These are phyloP conservation scores for Backusella westeae DNA, from an alignment of 192 early-diverging fungal genomes.

Conservation along the genomic window DNA sequence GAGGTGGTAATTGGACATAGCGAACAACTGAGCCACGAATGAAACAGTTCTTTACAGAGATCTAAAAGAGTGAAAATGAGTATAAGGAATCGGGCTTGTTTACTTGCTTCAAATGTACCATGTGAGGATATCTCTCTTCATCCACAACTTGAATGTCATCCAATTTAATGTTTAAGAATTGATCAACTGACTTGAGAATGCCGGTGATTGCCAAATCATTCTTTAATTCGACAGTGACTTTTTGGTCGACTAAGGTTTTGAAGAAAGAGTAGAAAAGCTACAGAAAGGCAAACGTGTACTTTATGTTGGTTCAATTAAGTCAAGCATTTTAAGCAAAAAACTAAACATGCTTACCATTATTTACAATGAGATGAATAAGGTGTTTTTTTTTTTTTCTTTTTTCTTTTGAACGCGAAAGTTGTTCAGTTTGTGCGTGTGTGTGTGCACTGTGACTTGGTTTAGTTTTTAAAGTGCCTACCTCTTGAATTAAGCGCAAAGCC, in stretches of 20 bases:
- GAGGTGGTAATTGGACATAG: constrained; percentile 88
- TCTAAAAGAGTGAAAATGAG: constrained; percentile 40
- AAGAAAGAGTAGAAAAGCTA: constrained; percentile 99
- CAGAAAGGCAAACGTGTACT: not conserved
- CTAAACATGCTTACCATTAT: not conserved
- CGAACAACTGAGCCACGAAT: constrained; percentile 98
- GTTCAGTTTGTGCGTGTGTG: not conserved
- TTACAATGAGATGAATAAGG: not conserved
- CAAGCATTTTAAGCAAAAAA: not conserved
- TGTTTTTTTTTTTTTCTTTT: not conserved
- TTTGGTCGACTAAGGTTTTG: constrained; percentile 95
- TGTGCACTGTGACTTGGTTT: not conserved
- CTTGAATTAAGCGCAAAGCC: too few species aligned
- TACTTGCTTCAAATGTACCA: constrained; percentile 57
- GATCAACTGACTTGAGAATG: constrained; percentile 95
- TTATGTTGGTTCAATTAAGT: not conserved
- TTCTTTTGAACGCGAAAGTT: not conserved
- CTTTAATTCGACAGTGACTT: constrained; percentile 97
- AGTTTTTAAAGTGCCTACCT: not conserved
- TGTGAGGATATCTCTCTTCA: constrained; percentile 91
- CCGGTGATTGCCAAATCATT: constrained; percentile 95
- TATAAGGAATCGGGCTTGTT: not conserved
- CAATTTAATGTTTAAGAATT: constrained; percentile 98
- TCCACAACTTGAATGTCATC: constrained; percentile 87
- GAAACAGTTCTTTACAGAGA: constrained; percentile 98